Base-by-base conservation (phyloP, 1,284 basidiomycete species). In the Fereydounia khargensis region DNA sequence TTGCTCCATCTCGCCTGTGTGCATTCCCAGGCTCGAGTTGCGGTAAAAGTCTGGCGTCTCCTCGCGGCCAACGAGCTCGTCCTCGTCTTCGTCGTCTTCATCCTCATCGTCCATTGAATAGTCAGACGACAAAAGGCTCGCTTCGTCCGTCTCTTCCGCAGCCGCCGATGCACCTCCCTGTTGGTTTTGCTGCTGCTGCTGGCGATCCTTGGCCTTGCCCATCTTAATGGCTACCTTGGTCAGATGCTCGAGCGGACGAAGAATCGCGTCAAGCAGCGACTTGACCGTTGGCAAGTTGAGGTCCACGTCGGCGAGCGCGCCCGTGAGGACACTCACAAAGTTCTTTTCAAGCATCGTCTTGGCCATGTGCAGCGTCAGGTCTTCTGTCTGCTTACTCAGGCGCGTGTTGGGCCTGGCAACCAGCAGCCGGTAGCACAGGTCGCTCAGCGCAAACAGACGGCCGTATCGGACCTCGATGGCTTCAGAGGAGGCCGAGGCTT, bases 261-360 rank as follows among this genome's bases (percentile, higher is more conserved):
- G 80, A 48, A 98, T 85, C 0, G 87, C 85, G 17, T 87, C 85
- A 14, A 98, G 85, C 21, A 97, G 81, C 28, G 84, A 83, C 47
- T 87, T 86, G 59, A 96, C 85, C 63, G 92, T 86, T 2, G 95
- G 95, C 77, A 92, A 94, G 74, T 96, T 95, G 41, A 97, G 82
- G 72, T 99, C 95, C 28, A 96, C 85, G 47, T 99, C 95, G 6
- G 89, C 86, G 8, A 97, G 81, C 10, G 91, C 87, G 39, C 81
- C 86, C 0, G 95, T 97, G 24, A 99, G 80, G 3, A 87, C 86
- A 6, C 87, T 82, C 17, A 97, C 95, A 68, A 89, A 95, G 73
- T 90, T 91, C 80, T 97, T 96, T 80, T 99, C 95, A 35, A 99
- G 79, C 95, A 99, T 98, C 56, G 92, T 83, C 79, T 97, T 98